Percentiles rank a stretch among this genome's conserved stretches.
Evolutionary conservation across 1,139 yeast species (phyloP).

Genomic region (Zygosaccharomyces pseudobailii): DNA sequence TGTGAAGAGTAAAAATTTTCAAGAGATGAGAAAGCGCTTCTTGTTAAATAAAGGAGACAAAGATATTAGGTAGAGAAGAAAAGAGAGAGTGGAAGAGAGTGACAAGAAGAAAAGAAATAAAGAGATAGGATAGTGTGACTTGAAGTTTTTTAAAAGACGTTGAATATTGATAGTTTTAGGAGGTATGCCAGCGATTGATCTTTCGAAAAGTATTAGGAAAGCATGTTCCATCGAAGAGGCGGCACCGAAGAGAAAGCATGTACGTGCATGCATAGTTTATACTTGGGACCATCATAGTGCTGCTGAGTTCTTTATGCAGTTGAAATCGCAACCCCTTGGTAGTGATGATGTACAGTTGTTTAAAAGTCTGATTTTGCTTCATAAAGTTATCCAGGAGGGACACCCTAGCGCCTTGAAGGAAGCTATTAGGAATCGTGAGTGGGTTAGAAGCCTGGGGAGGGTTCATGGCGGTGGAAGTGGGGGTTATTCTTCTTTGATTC

Average conservation of each 20-base stretch:
- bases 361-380: conserved; percentile 83
- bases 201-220: conserved; percentile 69
- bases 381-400: conserved; percentile 95
- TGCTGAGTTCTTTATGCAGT: conserved; percentile 74
- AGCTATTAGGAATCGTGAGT: conserved; percentile 66
- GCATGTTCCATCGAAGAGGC: conserved; percentile 84
- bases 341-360: conserved; percentile 79
- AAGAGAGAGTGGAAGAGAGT: conserved; percentile 3
- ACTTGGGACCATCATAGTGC: conserved; percentile 95
- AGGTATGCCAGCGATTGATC: conserved; percentile 38
- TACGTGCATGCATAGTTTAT: conserved; percentile 85
- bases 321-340: conserved; percentile 76
- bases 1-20: conserved; percentile 5
- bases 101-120: background rate
- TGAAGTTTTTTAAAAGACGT: too few relatives aligned
- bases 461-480: conserved; percentile 35
- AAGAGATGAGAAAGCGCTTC: background rate
- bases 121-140: background rate
- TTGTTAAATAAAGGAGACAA: background rate
- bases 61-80: background rate
- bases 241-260: conserved; percentile 95
- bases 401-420: conserved; percentile 81
- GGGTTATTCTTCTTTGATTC: conserved; percentile 70
- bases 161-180: too few relatives aligned
- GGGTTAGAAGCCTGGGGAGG: conserved; percentile 53